Evolutionary conservation across 495 filamentous ascomycete species (phyloP).

Genomic region (Podospora tetraspora): DNA sequence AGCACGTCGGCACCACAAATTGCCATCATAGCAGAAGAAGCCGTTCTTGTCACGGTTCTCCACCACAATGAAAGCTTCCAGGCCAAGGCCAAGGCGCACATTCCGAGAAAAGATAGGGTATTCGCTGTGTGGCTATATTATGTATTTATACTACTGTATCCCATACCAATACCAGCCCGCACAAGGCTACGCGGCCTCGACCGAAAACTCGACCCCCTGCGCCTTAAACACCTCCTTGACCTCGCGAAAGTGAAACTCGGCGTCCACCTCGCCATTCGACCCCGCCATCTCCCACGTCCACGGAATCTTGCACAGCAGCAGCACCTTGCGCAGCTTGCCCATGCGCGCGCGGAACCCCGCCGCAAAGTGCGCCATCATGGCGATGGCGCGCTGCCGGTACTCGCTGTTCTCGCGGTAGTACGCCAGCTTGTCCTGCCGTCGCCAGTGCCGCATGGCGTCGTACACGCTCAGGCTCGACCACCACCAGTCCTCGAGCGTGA

Average conservation of each 20-base stretch:
- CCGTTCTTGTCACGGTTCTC: too few relatives aligned
- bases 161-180: too few relatives aligned
- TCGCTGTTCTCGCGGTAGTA: slow-evolving; percentile 20
- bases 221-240: slow-evolving; percentile 15
- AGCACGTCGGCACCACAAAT: too few relatives aligned
- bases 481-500: slow-evolving; percentile 34
- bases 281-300: slow-evolving; percentile 25
- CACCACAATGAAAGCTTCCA: too few relatives aligned
- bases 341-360: slow-evolving; percentile 10
- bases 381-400: slow-evolving; percentile 22
- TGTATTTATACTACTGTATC: too few relatives aligned
- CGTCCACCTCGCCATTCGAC: slow-evolving; percentile 8
- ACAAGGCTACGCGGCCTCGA: slow-evolving; percentile 8
- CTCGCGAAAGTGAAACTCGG: slow-evolving; percentile 24
- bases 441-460: slow-evolving; percentile 21
- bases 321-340: slow-evolving; percentile 19
- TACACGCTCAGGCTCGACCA: slow-evolving; percentile 20
- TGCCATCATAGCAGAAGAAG: too few relatives aligned
- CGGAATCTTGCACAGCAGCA: slow-evolving; percentile 24
- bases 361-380: slow-evolving; percentile 23
- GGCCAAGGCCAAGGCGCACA: too few relatives aligned
- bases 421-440: slow-evolving; percentile 8
- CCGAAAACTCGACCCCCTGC: slow-evolving; percentile 25
- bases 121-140: too few relatives aligned
- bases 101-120: too few relatives aligned